Percentiles rank a stretch among this genome's conserved stretches.
phyloP scores from a whole-genome alignment of 257 asterid species.

The Datura wrightii region DNA sequence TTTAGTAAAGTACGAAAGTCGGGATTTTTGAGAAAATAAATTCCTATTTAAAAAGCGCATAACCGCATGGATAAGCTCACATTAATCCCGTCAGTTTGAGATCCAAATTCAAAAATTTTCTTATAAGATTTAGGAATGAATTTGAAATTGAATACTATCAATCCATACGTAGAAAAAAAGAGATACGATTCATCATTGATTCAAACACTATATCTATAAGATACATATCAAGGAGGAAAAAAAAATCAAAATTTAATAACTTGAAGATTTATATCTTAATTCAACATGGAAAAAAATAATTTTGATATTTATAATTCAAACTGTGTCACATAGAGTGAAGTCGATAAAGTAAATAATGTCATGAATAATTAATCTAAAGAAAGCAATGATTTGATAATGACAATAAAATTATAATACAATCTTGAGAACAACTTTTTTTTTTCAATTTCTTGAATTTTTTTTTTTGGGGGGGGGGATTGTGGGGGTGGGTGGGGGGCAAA shows the following conservation, averaged over 20 bases:
- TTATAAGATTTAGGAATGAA: no score
- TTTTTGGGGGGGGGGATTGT: not conserved
- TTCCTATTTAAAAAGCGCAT: not conserved
- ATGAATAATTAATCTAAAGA: not conserved
- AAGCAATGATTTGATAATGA: constrained; percentile 6
- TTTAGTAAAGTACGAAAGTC: not conserved
- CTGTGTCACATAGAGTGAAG: not conserved
- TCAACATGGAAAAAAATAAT: not conserved
- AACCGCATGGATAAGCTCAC: not conserved
- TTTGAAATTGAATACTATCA: not conserved
- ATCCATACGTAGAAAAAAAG: no score
- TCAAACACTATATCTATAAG: not conserved
- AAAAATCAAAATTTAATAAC: not conserved
- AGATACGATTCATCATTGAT: not conserved
- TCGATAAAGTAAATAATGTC: not conserved
- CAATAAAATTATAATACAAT: not conserved
- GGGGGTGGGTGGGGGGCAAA: not conserved
- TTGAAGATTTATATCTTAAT: not conserved
- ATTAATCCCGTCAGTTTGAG: not conserved
- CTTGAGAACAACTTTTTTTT: not conserved
- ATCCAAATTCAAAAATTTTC: not conserved
- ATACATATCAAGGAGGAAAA: not conserved
- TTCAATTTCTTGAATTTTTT: not conserved
- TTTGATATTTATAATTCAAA: not conserved
- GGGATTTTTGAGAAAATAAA: not conserved